Evolutionary conservation across 2,329 filamentous ascomycete genomes (phyloP), one percentile per base, ranked within the genome.

Genomic region (Alternaria arbusti): DNA sequence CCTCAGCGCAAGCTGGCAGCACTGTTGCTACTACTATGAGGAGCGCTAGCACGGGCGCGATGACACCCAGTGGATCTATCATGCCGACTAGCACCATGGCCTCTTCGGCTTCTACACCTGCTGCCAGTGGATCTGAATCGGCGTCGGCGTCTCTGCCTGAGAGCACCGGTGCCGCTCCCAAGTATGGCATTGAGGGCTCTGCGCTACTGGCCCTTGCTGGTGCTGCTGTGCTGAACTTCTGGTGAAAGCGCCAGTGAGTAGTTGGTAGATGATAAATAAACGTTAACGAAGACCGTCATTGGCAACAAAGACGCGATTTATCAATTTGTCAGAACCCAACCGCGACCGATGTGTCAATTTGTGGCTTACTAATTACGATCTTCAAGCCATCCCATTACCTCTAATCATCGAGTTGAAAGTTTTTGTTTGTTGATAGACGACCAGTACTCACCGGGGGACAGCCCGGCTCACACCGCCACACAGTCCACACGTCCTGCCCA

Each of bases 111-210:
- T 40, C 65, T 45, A 60, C 59, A 3, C 61, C 59, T 3, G 56
- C 63, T 23, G 65, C 64, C 23, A 58, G 52, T 44, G 30, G 43
- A 20, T 43, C 55, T 12, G 59, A 51, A 4, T 66, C 62, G 17
- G 55, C 63, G 9, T 60, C 65, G 25, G 59, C 61, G n/a, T 36
- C 72, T 25, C 23, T 54, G n/a, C 62, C 69, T 26, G 51, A 65
- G 32, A 68, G 63, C 55, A 73, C 73, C 40, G 73, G 72, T 28
- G 72, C 68, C 12, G 73, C 72, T 47, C 46, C 56, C 11, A 69
- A 58, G 52, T 70, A 68, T 30, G 67, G 68, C 22, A 59, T 72
- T 11, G 61, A 71, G 49, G 65, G 66, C 36, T 66, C 66, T 25
- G 69, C 66, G 4, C 62, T 74, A 17, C 51, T 74, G 25, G 69